Evolutionary conservation across 441 rosid genomes (phyloP), one percentile per base, ranked within the genome.

Genomic region (Arabidopsis lyrata): DNA sequence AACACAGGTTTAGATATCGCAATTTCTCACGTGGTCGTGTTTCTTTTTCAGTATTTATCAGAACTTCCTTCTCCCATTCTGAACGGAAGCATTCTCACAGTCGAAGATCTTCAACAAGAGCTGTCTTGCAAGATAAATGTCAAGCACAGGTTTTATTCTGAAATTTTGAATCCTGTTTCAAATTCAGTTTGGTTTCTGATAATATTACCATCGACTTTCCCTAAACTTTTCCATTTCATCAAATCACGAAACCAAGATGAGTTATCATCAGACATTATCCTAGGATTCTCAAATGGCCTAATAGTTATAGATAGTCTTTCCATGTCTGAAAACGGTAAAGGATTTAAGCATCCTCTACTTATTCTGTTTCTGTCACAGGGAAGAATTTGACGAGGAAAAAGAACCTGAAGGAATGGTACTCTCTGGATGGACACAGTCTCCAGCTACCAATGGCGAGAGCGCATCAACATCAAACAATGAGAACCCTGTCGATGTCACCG

Each of bases 341-440:
- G n/a, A 31, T 22, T 77, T 55, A 62, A 10, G 4, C 52, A 63
- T 32, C 8, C 41, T 63, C 42, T 53, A 41, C 11, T 63, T 63
- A 16, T 53, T 66, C n/a, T 57, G 38, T 16, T 60, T 45, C 42
- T 70, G 35, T 76, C 14, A 16, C 90, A 95, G 99, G 84, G 97
- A 91, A 63, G 92, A 87, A 66, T 95, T 95, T 71, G 96, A 95
- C 6, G 95, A 91, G 80, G 99, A 95, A 83, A 93, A 87, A 75
- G 99, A 93, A 82, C 96, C 98, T 2, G 98, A 95, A 78, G 96
- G 90, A 75, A 91, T 95, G 98, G 85, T 91, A 68, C 95, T 90
- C 52, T 86, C 81, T 50, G 98, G 99, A 81, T 90, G 97, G 98
- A 82, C 86, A 56, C 89, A 83, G 77, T 69, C 86, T 80, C 83